Evolutionary conservation across 2,329 filamentous ascomycete genomes (phyloP).

Genomic region (Didymella arachidicola): DNA sequence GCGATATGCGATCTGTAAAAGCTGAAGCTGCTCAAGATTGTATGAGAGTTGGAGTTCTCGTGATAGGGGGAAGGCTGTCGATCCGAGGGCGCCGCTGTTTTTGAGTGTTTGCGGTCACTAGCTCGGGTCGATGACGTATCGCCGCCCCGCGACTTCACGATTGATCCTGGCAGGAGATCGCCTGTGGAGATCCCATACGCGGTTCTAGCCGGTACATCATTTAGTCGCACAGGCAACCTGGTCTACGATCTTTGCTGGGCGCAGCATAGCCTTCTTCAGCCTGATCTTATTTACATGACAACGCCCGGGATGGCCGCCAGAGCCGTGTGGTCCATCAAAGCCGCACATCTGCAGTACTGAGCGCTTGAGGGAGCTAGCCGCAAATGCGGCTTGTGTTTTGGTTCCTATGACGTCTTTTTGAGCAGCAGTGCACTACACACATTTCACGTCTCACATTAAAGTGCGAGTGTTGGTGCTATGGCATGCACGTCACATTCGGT

Average conservation of each 20-base stretch:
- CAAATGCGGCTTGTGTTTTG: conserved; percentile 8
- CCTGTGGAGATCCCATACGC: conserved; percentile 16
- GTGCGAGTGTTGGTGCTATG: not conserved
- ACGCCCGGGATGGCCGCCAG: not conserved
- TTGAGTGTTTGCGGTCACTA: conserved; percentile 24
- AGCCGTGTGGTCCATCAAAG: not conserved
- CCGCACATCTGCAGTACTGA: conserved; percentile 1
- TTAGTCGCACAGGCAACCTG: conserved; percentile 19
- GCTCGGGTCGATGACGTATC: conserved; percentile 19
- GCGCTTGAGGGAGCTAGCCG: not conserved
- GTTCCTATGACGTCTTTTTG: conserved; percentile 15
- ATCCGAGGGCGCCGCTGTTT: conserved; percentile 22
- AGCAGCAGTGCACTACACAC: not conserved
- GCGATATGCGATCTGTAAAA: conserved; percentile 2
- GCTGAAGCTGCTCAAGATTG: conserved; percentile 1
- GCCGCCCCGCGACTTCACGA: conserved; percentile 12
- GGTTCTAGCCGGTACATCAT: conserved; percentile 24
- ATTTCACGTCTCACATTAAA: conserved; percentile 8
- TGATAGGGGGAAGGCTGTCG: conserved; percentile 11
- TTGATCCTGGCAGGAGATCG: conserved; percentile 21
- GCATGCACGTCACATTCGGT: not conserved
- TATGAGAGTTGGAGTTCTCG: conserved; percentile 6
- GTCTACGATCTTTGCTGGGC: conserved; percentile 20
- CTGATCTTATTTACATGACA: conserved; percentile 10
- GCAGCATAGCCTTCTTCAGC: not conserved